Percentiles rank a stretch among this genome's conserved stretches.
These are phyloP conservation scores for Allodekkera sacchari DNA, from an alignment of 805 yeast species.

Conservation along the genomic window DNA sequence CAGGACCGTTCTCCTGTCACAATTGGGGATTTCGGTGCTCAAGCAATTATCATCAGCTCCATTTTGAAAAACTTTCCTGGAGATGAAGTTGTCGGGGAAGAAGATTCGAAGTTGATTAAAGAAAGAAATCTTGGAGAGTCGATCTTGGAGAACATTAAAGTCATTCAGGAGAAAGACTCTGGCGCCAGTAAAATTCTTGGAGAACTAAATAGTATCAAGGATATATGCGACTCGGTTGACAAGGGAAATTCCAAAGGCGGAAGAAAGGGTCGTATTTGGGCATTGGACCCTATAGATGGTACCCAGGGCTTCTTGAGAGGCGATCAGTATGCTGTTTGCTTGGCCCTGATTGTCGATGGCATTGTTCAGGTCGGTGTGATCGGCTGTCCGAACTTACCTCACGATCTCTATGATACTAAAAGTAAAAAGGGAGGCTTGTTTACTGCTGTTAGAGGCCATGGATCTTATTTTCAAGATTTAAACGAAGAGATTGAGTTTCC, in stretches of 20 bases:
- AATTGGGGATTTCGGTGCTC: conserved; percentile 93
- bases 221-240: conserved; percentile 62
- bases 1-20: conserved; percentile 93
- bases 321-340: conserved; percentile 94
- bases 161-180: conserved; percentile 40
- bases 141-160: conserved; percentile 53
- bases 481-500: conserved; percentile 30
- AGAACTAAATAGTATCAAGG: conserved; percentile 31
- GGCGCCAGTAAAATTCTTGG: conserved; percentile 30
- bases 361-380: conserved; percentile 82
- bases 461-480: conserved; percentile 50
- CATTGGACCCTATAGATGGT: conserved; percentile 96
- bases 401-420: conserved; percentile 28
- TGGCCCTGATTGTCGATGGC: conserved; percentile 83
- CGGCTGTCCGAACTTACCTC: conserved; percentile 90
- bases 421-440: conserved; percentile 63
- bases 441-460: conserved; percentile 59
- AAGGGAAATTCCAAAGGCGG: conserved; percentile 80
- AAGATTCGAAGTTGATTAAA: conserved; percentile 64
- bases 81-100: conserved; percentile 92
- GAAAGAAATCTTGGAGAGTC: conserved; percentile 41
- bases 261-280: conserved; percentile 79
- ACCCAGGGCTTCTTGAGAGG: conserved; percentile 94
- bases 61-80: conserved; percentile 68
- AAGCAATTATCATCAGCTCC: conserved; percentile 84